A percentile compares a stretch with the other conserved stretches of the same genome.
Evolutionary conservation across 2,329 filamentous ascomycete species (phyloP).

Genomic region (Cyphellophora europaea): DNA sequence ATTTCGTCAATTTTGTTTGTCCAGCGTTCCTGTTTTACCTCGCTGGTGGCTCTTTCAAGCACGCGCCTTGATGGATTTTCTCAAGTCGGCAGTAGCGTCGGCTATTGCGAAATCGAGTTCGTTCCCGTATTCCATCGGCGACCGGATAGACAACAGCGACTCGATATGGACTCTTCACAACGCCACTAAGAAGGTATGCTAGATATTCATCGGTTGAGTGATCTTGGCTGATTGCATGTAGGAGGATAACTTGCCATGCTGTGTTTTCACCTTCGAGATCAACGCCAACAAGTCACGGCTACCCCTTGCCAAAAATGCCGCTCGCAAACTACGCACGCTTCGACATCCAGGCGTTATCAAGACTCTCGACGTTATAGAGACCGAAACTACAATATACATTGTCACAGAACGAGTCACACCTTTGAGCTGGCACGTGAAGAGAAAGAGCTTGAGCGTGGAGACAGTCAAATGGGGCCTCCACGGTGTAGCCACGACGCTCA

Average conservation of each 20-base stretch:
- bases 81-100: conserved; percentile 94
- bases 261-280: conserved; percentile 93
- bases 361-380: conserved; percentile 92
- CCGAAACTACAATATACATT: conserved; percentile 91
- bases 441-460: conserved; percentile 79
- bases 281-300: conserved; percentile 68
- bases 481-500: conserved; percentile 79
- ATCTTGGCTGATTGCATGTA: conserved; percentile 33
- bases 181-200: conserved; percentile 73
- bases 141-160: conserved; percentile 82
- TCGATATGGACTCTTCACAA: conserved; percentile 97
- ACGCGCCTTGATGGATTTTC: conserved; percentile 87
- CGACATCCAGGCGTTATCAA: conserved; percentile 92
- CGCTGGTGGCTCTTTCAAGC: too few species aligned
- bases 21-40: too few species aligned
- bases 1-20: too few species aligned
- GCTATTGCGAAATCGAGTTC: conserved; percentile 91
- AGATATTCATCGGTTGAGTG: conserved; percentile 6
- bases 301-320: conserved; percentile 82
- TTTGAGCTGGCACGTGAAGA: conserved; percentile 78
- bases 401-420: conserved; percentile 85
- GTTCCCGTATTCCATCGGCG: conserved; percentile 87
- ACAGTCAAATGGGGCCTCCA: conserved; percentile 95
- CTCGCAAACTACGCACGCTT: conserved; percentile 86
- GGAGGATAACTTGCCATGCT: conserved; percentile 92